Evolutionary conservation across 2,329 filamentous ascomycete species (phyloP), one percentile per base, ranked within the genome.

Genomic region (Fusarium ambrosium): DNA sequence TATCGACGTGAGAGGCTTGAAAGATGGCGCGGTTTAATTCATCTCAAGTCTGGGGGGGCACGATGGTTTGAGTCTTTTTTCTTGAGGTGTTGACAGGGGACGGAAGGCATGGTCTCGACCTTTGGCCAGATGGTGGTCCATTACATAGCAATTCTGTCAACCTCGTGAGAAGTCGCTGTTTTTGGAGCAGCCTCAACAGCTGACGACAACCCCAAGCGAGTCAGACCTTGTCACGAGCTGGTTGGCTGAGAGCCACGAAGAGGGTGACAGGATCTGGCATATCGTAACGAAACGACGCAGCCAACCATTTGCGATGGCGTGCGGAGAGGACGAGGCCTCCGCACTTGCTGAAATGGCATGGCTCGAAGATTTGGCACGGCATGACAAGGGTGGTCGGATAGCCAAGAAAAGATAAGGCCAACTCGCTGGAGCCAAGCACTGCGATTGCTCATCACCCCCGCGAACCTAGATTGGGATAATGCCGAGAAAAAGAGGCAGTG

Each of bases 291-390:
- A 39, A n/a, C 34, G 36, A 34, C 37, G 20, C 7, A 32, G 10
- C 16, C 22, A 51, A 27, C 41, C 18, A 34, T 36, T 37, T 22
- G 27, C 29, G 43, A 63, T 63, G 45, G 45, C 34, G 43, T 63
- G 61, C 43, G 43, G 61, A 63, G 60, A 36, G 43, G 32, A 18
- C 45, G 61, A 63, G 61, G 32, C 61, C 61, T 63, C 61, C 39
- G 22, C 39, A 62, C n/a, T 43, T 43, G n/a, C n/a, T 43, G n/a
- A 43, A 43, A 43, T 43, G 39, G 39, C 39, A 43, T 43, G 39
- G 39, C n/a, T 43, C n/a, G 20, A 43, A 43, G 39, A 22, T 32
- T 32, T 32, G 29, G 29, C 29, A 32, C 29, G 29, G 29, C 29
- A 32, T 11, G 29, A 11, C 61, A 63, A 63, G 61, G 43, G n/a